Percentiles rank a stretch among this genome's conserved stretches.
Evolutionary conservation across 768 basidiomycete genomes (phyloP).

Genomic region (Dioszegia hungarica): DNA sequence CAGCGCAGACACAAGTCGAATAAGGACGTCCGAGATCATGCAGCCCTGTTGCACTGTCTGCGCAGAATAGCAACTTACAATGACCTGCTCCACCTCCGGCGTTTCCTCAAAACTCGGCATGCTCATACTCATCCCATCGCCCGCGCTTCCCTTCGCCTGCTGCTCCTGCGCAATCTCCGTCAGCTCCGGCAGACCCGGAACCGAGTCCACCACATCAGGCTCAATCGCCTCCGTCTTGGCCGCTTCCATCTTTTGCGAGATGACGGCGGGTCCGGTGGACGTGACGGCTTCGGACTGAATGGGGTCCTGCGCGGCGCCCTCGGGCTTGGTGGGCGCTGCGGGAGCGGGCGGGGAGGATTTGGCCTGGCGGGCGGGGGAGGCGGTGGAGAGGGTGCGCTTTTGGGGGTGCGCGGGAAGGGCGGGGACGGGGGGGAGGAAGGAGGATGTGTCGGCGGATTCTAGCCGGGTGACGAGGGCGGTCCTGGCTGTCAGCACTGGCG

Average conservation of each 20-base stretch:
- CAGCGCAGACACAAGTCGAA: background rate
- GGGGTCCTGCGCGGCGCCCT: background rate
- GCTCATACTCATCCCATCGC: constrained; percentile 12
- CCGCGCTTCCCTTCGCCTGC: constrained; percentile 9
- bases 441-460: constrained; percentile 39
- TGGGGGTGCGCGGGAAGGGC: constrained; percentile 30
- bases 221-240: constrained; percentile 17
- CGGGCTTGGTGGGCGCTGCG: constrained; percentile 3
- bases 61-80: constrained; percentile 22
- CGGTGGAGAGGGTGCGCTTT: constrained; percentile 9
- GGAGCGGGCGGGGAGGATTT: constrained; percentile 10
- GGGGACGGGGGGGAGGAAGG: constrained; percentile 33
- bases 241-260: constrained; percentile 21
- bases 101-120: constrained; percentile 22
- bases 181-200: constrained; percentile 41
- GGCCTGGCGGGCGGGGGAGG: constrained; percentile 2
- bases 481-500: constrained; percentile 26
- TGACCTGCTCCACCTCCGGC: constrained; percentile 36
- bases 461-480: constrained; percentile 33
- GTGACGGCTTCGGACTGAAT: constrained; percentile 9
- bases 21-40: no score
- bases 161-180: background rate
- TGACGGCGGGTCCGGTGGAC: constrained; percentile 27
- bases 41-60: no score
- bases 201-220: constrained; percentile 28